phyloP scores from a whole-genome alignment of 352 stramenopile genomes.

The Vaucheria bursata region DNA sequence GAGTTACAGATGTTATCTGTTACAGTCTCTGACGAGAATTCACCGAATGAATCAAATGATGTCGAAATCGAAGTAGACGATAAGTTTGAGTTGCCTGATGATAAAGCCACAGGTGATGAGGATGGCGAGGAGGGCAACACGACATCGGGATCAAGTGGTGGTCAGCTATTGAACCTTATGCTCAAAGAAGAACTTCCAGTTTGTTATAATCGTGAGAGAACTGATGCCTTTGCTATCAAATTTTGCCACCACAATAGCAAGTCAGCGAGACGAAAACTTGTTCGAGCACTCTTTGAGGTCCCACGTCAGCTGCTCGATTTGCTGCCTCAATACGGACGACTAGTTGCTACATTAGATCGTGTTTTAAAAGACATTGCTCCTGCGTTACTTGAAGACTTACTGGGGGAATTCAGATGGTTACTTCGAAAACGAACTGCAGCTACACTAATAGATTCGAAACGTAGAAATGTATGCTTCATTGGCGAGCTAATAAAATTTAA shows the following conservation, averaged over 20 bases:
- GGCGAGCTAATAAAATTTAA: constrained; percentile 91
- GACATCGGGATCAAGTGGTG: constrained; percentile 37
- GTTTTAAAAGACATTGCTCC: constrained; percentile 65
- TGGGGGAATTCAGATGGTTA: constrained; percentile 84
- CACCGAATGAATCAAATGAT: neutral
- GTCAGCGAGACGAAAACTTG: constrained; percentile 57
- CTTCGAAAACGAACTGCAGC: constrained; percentile 23
- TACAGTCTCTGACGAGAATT: neutral
- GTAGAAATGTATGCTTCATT: constrained; percentile 89
- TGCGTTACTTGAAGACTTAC: constrained; percentile 75
- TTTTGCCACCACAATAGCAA: constrained; percentile 94
- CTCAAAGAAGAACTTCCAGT: constrained; percentile 85
- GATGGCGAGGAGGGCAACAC: constrained; percentile 46
- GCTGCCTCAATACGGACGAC: constrained; percentile 83
- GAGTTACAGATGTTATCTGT: constrained; percentile 18
- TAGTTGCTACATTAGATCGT: constrained; percentile 73
- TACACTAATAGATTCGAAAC: constrained; percentile 65
- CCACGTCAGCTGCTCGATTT: constrained; percentile 84
- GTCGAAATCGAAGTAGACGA: constrained; percentile 48
- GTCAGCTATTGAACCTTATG: constrained; percentile 78
- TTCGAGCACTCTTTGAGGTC: constrained; percentile 84
- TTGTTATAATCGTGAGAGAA: constrained; percentile 81
- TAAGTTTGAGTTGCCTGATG: constrained; percentile 50
- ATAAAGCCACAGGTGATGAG: constrained; percentile 51
- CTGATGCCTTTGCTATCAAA: constrained; percentile 86